phyloP scores from a whole-genome alignment of 257 asterid genomes.

The Nicotiana undulata region DNA sequence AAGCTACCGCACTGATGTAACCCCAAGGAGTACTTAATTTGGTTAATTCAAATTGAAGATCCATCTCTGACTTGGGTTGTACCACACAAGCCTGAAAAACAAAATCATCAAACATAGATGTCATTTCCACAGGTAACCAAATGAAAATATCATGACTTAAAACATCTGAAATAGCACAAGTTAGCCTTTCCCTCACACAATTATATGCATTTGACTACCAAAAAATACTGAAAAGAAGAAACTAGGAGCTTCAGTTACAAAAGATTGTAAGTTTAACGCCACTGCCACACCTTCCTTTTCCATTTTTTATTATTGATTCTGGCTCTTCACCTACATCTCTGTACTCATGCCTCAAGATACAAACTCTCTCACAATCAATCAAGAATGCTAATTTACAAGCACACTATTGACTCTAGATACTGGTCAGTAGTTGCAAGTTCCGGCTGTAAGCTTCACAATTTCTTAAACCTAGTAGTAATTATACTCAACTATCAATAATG shows the following conservation, averaged over 20 bases:
- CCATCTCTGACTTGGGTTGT: conserved; percentile 90
- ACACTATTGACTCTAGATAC: too few species aligned
- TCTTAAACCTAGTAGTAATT: neutral
- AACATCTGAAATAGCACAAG: neutral
- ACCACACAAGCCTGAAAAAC: conserved; percentile 68
- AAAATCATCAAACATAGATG: neutral
- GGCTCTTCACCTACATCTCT: neutral
- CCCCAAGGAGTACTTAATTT: conserved; percentile 74
- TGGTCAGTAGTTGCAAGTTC: neutral
- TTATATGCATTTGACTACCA: neutral
- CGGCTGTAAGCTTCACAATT: neutral
- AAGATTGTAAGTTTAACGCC: neutral
- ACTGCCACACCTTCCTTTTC: neutral
- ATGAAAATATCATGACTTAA: neutral
- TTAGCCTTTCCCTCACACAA: neutral
- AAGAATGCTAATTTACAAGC: neutral
- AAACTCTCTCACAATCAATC: neutral
- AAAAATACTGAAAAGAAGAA: neutral
- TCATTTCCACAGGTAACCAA: neutral
- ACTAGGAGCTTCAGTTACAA: neutral
- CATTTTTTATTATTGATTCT: too few species aligned
- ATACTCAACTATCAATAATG: neutral
- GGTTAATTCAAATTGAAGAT: conserved; percentile 68
- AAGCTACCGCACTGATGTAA: conserved; percentile 56
- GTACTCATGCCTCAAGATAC: neutral